A percentile compares a stretch with the other conserved stretches of the same genome.
Evolutionary conservation across 805 yeast species (phyloP).

Genomic region (Jamesozyma spencerorum): DNA sequence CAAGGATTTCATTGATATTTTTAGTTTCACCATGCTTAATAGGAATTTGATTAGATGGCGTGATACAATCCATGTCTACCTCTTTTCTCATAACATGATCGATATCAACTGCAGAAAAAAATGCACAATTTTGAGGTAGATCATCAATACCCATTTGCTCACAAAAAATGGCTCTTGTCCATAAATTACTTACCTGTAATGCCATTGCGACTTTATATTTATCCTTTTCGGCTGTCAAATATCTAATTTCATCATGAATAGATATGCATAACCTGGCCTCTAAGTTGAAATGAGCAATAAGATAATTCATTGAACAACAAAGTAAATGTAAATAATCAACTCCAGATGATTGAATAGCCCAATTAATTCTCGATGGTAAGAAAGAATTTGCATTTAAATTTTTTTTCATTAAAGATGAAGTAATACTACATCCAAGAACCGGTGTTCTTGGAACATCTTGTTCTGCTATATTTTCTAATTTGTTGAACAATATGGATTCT

Average conservation of each 20-base stretch:
- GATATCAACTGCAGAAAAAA: conserved; percentile 87
- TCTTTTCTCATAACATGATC: conserved; percentile 86
- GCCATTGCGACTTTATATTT: conserved; percentile 70
- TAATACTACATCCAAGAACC: conserved; percentile 85
- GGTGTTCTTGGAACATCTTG: conserved; percentile 80
- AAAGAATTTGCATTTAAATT: conserved; percentile 60
- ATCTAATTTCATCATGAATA: conserved; percentile 92
- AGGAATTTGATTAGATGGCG: conserved; percentile 71
- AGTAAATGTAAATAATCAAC: conserved; percentile 89
- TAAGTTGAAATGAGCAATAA: conserved; percentile 52
- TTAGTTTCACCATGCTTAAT: conserved; percentile 75
- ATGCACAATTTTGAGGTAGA: conserved; percentile 91
- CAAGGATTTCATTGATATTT: conserved; percentile 47
- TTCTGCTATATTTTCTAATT: conserved; percentile 78
- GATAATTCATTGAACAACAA: conserved; percentile 78
- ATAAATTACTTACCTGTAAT: conserved; percentile 77
- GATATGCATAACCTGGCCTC: conserved; percentile 75
- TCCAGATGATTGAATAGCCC: conserved; percentile 98
- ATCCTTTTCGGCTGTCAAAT: conserved; percentile 63
- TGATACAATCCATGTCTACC: conserved; percentile 81
- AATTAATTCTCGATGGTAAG: conserved; percentile 84
- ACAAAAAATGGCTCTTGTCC: conserved; percentile 95
- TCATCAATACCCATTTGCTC: conserved; percentile 84
- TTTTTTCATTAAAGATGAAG: conserved; percentile 62
- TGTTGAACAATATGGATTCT: conserved; percentile 85